Base-by-base conservation (phyloP, 305 asterid species). In the Solanum hybrid region DNA sequence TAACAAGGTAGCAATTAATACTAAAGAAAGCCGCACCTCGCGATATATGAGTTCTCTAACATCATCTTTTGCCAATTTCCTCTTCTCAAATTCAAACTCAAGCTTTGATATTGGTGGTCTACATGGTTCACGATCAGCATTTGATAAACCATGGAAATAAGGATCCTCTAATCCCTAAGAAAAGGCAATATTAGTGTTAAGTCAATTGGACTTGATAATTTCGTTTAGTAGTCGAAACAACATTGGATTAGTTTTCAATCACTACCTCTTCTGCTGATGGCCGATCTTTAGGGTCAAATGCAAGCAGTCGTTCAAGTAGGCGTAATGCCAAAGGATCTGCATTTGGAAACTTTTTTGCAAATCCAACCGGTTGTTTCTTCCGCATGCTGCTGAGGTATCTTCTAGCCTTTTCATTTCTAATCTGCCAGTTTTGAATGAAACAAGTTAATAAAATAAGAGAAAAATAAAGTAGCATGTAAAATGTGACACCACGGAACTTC, bases 331-430 rank as follows among this genome's bases (percentile, higher is more conserved):
- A 92, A 73, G 98, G 98, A 91, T 97, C 98, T 20, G 92, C 95
- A 92, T 94, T 85, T 26, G 99, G 99, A 90, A 96, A 96, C 91
- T 95, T 97, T 90, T 96, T 98, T 42, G 92, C 38, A 92, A 96
- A 97, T 13, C 99, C 96, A 89, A 96, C 91, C 17, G 96, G 97
- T 75, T 91, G 98, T 89, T 97, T 97, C 91, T 93, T 96, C 66
- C 99, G 93, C 99, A 97, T 96, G 90, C 94, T 95, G 92, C 96
- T 95, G 60, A 97, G 98, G 90, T 97, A 97, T 91, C 99, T 94
- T 93, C 99, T 95, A 10, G 99, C 99, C 96, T 97, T 97, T 92
- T 97, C 99, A 91, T 97, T 97, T 91, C 99, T 95, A 93, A 97
- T 97, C 99, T 97, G 99, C 16, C 73, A 78, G 79, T 81, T 88